These are phyloP conservation scores for Ogataea pilisensis DNA, from an alignment of 805 yeast species.

Conservation along the genomic window DNA sequence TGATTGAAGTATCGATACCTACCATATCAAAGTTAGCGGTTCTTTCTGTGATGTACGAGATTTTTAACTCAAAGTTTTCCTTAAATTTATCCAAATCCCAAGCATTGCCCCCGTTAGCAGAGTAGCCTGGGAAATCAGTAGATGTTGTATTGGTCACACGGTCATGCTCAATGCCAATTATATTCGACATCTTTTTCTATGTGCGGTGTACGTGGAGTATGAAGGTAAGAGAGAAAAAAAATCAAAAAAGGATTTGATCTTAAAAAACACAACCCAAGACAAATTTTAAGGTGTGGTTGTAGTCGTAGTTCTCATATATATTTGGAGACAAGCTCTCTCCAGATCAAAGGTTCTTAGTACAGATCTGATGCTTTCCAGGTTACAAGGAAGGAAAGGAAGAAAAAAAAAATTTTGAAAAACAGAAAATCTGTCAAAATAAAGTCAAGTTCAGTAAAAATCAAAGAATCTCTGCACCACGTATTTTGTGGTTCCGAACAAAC, in stretches of 20 bases:
- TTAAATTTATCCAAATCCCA: slow-evolving; percentile 87
- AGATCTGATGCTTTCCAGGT: too few relatives aligned
- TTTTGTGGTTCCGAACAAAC: too few relatives aligned
- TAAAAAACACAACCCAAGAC: too few relatives aligned
- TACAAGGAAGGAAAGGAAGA: slow-evolving; percentile 2
- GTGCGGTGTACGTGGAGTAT: not conserved
- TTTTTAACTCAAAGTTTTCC: slow-evolving; percentile 58
- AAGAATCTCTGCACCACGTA: not conserved
- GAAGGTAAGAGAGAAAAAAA: too few relatives aligned
- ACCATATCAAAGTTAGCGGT: slow-evolving; percentile 82
- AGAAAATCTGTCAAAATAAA: slow-evolving; percentile 1
- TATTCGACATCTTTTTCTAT: slow-evolving; percentile 37
- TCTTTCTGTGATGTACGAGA: slow-evolving; percentile 62
- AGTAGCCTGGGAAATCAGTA: slow-evolving; percentile 90
- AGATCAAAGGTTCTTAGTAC: too few relatives aligned
- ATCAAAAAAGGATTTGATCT: too few relatives aligned
- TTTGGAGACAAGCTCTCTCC: too few relatives aligned
- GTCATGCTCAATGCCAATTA: slow-evolving; percentile 84
- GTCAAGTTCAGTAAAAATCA: slow-evolving; percentile 2
- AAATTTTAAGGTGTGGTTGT: too few relatives aligned
- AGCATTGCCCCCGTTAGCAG: slow-evolving; percentile 53
- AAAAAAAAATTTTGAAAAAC: slow-evolving; percentile 2
- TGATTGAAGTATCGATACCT: slow-evolving; percentile 84
- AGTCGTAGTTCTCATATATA: too few relatives aligned
- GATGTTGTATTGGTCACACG: slow-evolving; percentile 86